phyloP scores from a whole-genome alignment of 768 basidiomycete genomes.

The Lentinula aciculospora region DNA sequence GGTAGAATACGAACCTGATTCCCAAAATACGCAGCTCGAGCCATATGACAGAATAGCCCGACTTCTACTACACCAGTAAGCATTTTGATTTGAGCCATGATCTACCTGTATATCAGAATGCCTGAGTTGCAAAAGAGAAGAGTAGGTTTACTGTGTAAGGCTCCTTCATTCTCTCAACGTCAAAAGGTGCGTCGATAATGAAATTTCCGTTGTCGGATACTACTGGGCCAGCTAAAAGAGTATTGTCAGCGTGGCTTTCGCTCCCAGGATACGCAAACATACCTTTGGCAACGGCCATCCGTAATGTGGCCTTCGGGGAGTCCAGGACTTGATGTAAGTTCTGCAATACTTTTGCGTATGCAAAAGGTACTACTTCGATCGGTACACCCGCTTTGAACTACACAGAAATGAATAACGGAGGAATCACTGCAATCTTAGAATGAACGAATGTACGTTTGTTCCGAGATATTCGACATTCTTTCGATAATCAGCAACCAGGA shows the following conservation, averaged over 20 bases:
- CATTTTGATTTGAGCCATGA: constrained; percentile 82
- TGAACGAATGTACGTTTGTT: constrained; percentile 56
- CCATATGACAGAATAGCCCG: constrained; percentile 92
- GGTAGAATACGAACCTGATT: constrained; percentile 49
- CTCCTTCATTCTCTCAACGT: constrained; percentile 57
- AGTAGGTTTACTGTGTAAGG: constrained; percentile 47
- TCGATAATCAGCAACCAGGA: constrained; percentile 91
- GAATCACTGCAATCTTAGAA: not conserved
- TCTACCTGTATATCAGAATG: constrained; percentile 31
- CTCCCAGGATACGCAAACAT: not conserved
- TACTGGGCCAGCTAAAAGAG: constrained; percentile 76
- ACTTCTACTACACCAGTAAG: constrained; percentile 99
- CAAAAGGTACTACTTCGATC: constrained; percentile 95
- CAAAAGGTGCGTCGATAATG: constrained; percentile 93
- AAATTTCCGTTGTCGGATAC: constrained; percentile 98
- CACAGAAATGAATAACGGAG: not conserved
- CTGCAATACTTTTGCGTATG: constrained; percentile 82
- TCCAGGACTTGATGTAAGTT: constrained; percentile 57
- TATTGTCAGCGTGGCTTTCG: not conserved
- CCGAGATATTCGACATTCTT: constrained; percentile 86
- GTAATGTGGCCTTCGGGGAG: constrained; percentile 67
- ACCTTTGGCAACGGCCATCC: constrained; percentile 89
- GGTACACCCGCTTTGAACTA: constrained; percentile 89
- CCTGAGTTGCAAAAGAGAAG: not conserved
- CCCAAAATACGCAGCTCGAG: constrained; percentile 94